Percentiles rank a stretch among this genome's conserved stretches.
Conservation (phyloP, 192 early-diverging fungal genomes). For the Podila horticola region DNA sequence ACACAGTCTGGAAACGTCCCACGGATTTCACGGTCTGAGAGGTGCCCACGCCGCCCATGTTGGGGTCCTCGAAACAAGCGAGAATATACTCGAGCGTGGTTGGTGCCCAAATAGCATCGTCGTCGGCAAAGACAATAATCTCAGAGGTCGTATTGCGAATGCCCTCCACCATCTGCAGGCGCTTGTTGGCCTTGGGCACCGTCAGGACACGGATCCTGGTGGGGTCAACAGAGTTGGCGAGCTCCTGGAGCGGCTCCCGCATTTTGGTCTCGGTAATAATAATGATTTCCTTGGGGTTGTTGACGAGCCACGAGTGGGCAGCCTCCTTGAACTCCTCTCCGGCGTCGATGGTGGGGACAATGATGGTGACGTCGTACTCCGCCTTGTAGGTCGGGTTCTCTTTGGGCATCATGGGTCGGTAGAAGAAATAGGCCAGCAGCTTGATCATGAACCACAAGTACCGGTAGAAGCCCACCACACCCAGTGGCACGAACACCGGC, state of each 20-base stretch:
- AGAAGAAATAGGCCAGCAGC: conserved; percentile 69
- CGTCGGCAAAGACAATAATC: conserved; percentile 76
- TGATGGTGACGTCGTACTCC: conserved; percentile 73
- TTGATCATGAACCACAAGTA: conserved; percentile 78
- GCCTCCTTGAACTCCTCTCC: conserved; percentile 79
- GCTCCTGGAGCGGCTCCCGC: conserved; percentile 59
- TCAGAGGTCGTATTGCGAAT: conserved; percentile 69
- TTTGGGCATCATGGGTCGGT: conserved; percentile 68
- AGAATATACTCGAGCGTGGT: conserved; percentile 71
- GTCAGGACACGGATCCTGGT: conserved; percentile 63
- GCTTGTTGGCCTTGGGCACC: conserved; percentile 68
- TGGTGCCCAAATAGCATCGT: conserved; percentile 76
- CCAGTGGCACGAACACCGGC: conserved; percentile 75
- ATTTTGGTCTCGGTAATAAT: conserved; percentile 73
- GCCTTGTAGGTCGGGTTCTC: conserved; percentile 64
- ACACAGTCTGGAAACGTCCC: conserved; percentile 69
- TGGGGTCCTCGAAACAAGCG: conserved; percentile 76
- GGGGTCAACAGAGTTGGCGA: conserved; percentile 71
- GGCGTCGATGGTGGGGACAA: conserved; percentile 82
- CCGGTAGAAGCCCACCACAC: conserved; percentile 77
- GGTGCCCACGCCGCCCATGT: conserved; percentile 79
- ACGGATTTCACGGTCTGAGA: conserved; percentile 69
- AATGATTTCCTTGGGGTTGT: conserved; percentile 75
- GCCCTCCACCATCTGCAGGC: conserved; percentile 76
- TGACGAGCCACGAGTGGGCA: conserved; percentile 68